phyloP scores from a whole-genome alignment of 2,329 filamentous ascomycete genomes.

The Aspergillus bombycis region DNA sequence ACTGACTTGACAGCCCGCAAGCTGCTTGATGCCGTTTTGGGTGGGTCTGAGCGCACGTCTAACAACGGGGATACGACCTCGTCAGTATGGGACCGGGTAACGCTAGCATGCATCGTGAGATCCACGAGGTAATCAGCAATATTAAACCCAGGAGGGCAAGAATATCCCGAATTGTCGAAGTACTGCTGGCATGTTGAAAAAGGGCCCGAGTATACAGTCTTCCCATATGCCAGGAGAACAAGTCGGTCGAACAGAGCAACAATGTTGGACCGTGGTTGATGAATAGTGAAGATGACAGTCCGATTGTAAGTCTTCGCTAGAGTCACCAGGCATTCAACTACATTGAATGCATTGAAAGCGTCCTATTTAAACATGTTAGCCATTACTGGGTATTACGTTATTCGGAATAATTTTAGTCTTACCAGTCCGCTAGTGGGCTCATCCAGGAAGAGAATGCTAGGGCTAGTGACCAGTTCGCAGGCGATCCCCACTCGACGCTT shows the following conservation, averaged over 20 bases:
- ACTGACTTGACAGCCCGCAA: slow-evolving; percentile 88
- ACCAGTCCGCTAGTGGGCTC: slow-evolving; percentile 89
- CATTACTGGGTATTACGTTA: background rate
- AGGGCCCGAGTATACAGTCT: slow-evolving; percentile 89
- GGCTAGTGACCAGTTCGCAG: slow-evolving; percentile 95
- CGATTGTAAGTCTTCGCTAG: slow-evolving; percentile 95
- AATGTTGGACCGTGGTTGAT: slow-evolving; percentile 97
- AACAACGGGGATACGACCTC: slow-evolving; percentile 58
- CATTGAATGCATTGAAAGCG: slow-evolving; percentile 97
- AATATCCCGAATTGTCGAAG: slow-evolving; percentile 88
- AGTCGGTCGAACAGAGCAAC: slow-evolving; percentile 94
- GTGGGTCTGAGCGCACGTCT: slow-evolving; percentile 61
- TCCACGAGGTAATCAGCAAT: slow-evolving; percentile 98
- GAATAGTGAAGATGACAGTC: slow-evolving; percentile 97
- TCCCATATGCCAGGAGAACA: slow-evolving; percentile 85
- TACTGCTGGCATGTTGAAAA: slow-evolving; percentile 88
- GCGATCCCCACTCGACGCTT: slow-evolving; percentile 96
- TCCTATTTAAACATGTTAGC: slow-evolving; percentile 53
- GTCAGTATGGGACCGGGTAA: slow-evolving; percentile 56
- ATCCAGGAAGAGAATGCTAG: slow-evolving; percentile 94
- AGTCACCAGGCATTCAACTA: slow-evolving; percentile 92
- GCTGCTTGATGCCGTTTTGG: slow-evolving; percentile 79
- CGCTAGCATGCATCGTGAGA: slow-evolving; percentile 91
- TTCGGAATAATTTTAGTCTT: slow-evolving; percentile 15
- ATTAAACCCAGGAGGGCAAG: slow-evolving; percentile 95